Conservation (phyloP, 495 filamentous ascomycete genomes). For the Podospora fimiseda region DNA sequence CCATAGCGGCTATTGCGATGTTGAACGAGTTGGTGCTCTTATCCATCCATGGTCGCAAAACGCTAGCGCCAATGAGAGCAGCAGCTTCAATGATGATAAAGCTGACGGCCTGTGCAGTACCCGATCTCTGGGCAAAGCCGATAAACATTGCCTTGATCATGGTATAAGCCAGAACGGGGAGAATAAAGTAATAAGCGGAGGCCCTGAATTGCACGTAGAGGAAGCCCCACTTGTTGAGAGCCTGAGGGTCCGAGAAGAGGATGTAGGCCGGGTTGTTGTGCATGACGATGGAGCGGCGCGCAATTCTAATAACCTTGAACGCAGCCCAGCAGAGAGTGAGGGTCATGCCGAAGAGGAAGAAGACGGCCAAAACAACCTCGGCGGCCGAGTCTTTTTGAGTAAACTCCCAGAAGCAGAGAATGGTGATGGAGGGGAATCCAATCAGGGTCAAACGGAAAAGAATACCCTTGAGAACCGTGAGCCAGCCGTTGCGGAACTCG, state of each 20-base stretch:
- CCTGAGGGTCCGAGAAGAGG: conserved; percentile 88
- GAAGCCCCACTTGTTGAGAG: conserved; percentile 98
- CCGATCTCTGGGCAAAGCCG: conserved; percentile 67
- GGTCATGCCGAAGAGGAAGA: conserved; percentile 84
- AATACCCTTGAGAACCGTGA: conserved; percentile 61
- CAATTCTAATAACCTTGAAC: conserved; percentile 83
- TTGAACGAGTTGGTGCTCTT: conserved; percentile 98
- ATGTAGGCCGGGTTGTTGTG: conserved; percentile 98
- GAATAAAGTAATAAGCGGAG: conserved; percentile 94
- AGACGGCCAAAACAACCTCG: conserved; percentile 79
- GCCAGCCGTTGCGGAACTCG: conserved; percentile 86
- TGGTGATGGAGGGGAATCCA: conserved; percentile 88
- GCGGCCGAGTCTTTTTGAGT: conserved; percentile 79
- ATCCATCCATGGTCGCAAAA: conserved; percentile 96
- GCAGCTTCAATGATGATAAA: conserved; percentile 79
- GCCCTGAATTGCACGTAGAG: conserved; percentile 97
- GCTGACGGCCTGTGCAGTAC: conserved; percentile 73
- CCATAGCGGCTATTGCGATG: conserved; percentile 82
- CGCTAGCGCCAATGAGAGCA: conserved; percentile 69
- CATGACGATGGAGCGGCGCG: conserved; percentile 81
- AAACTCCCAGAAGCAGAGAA: conserved; percentile 94
- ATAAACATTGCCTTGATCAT: conserved; percentile 88
- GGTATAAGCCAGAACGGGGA: conserved; percentile 72
- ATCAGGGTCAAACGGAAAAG: conserved; percentile 90
- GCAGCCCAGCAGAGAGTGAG: conserved; percentile 79